Base-by-base conservation (phyloP, 2,329 filamentous ascomycete genomes). In the Exophiala mesophila region DNA sequence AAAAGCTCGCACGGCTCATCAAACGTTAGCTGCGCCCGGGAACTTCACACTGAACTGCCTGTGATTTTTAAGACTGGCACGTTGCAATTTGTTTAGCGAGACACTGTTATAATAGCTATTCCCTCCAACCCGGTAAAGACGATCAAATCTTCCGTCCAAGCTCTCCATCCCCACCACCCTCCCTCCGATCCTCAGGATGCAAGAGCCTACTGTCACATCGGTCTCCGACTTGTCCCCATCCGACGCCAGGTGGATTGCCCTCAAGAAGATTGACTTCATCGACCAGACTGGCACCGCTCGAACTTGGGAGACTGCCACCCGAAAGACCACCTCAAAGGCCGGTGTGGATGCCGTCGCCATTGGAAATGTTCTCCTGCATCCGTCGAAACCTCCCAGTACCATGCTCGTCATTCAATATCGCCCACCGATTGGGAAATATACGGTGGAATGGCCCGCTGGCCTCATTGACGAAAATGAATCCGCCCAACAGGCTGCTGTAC, bases 331-430 rank as follows among this genome's bases (percentile, higher is more conserved):
- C 30, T 68, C 69, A 6, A 70, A 72, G 24, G 71, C 75, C 29
- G 77, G 76, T 38, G 72, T 81, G 7, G 77, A 79, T 39, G 77
- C 78, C 20, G 74, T 80, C 12, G 74, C 76, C 19, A 78, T 78
- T 45, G 65, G 76, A 20, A 68, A 69, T 28, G 73, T 78, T 31
- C 62, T 74, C 31, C 63, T 68, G 9, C 70, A 73, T 52, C 69
- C 70, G 0, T 61, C 56, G 8, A 61, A 61, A 36, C 67, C 68
- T 4, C 61, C 70, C 1, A 70, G 68, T 12, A 78, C 76, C 1
- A 62, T 67, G 3, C 66, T 70, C 39, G 51, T 71, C 7, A 66
- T 80, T 30, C 66, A 81, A 54, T 81, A 78, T 56, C 70, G 77
- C 3, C 76, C 77, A 1, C 77, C 77, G 0, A 70, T 78, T 23